Evolutionary conservation across 768 basidiomycete species (phyloP), one percentile per base, ranked within the genome.

Genomic region (Postia placenta): DNA sequence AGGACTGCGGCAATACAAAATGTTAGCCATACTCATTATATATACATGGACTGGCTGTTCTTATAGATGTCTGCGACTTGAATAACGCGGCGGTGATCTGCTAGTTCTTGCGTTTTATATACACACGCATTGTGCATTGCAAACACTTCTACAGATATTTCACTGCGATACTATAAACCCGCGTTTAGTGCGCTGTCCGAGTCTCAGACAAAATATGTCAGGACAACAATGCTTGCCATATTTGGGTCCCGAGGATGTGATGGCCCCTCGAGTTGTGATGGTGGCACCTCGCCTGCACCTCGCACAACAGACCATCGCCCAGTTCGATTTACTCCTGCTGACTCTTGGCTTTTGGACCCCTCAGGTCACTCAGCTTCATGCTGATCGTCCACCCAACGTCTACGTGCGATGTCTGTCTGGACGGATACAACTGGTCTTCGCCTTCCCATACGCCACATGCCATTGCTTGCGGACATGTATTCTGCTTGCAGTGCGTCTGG

Each of bases 381-480:
- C 67, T 89, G 60, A 73, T 84, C 54, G 70, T 86, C 22, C 83
- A 87, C 65, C 74, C 83, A 4, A 74, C 80, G 28, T 87, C 84
- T 58, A 74, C 73, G 52, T 89, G 87, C 69, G 87, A 89, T 64
- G 79, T 89, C 56, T 89, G 87, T 64, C 69, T 85, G 51, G 82
- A 85, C 48, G 67, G 70, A 23, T 86, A 85, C 62, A 65, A 73
- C 37, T 79, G 76, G 67, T 69, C 75, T 35, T 70, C 69, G 22
- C 63, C 71, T 33, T 64, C 69, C 36, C 74, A 74, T 58, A 69
- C 76, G 41, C 86, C 85, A 4, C 78, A 85, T 63, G 82, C 79
- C 11, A 87, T 89, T 53, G 75, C 81, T 25, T 90, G 87, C 58
- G 87, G 87, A 33, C 85, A 88, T 64, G 75, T 85, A 30, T 87